Conservation (phyloP, 139 green algal genomes). For the Coccomyxa sp. region DNA sequence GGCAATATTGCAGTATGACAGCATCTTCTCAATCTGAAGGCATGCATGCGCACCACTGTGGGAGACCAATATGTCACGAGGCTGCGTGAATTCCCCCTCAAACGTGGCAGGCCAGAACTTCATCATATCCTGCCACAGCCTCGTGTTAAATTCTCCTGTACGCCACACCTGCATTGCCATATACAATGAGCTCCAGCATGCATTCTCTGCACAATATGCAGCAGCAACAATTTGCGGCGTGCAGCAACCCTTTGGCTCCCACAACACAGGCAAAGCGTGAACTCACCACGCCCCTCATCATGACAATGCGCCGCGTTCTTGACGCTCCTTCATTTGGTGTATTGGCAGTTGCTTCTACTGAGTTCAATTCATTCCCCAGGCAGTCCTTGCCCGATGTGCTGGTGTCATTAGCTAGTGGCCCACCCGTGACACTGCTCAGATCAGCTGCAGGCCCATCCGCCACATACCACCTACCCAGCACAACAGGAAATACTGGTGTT, state of each 20-base stretch:
- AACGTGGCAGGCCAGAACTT: constrained; percentile 44
- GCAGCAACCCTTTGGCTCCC: constrained; percentile 11
- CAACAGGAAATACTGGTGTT: neutral
- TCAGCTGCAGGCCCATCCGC: constrained; percentile 1
- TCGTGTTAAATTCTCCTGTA: neutral
- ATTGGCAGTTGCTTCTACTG: neutral
- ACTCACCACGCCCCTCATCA: constrained; percentile 15
- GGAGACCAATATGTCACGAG: neutral
- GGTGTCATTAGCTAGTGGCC: neutral
- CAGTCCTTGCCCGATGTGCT: neutral
- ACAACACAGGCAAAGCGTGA: constrained; percentile 12
- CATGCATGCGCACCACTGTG: neutral
- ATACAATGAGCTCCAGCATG: neutral
- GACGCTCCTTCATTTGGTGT: neutral
- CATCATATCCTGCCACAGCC: constrained; percentile 39
- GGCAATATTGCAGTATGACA: no score
- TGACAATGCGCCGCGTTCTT: neutral
- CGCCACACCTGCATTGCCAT: neutral
- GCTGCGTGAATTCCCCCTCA: constrained; percentile 20
- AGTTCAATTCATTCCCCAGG: neutral
- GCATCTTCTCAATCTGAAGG: neutral
- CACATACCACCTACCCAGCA: constrained; percentile 10
- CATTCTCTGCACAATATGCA: neutral
- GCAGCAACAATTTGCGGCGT: constrained; percentile 25
- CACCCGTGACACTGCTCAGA: neutral